Percentiles rank a stretch among this genome's conserved stretches.
phyloP scores from a whole-genome alignment of 148 eudicot genomes.

The Persicaria maculosa region DNA sequence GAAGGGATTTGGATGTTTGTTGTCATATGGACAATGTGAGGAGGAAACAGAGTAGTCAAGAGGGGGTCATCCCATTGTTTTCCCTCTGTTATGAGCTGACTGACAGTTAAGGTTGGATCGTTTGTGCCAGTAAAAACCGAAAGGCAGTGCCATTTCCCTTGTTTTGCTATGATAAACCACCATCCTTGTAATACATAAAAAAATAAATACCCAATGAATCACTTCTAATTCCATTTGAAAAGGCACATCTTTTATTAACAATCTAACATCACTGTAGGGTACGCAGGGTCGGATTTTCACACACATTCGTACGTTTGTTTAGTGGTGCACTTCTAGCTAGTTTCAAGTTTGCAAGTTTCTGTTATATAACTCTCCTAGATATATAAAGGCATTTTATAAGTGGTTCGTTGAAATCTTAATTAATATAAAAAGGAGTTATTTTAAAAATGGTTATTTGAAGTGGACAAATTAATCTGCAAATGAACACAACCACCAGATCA shows the following conservation, averaged over 20 bases:
- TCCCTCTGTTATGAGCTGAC: no score
- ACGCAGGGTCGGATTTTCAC: not conserved
- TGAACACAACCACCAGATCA: slow-evolving; percentile 79
- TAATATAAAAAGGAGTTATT: no score
- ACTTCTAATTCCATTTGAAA: not conserved
- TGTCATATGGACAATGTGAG: no score
- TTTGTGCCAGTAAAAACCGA: no score
- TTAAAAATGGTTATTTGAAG: slow-evolving; percentile 22
- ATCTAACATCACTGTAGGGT: not conserved
- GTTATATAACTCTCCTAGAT: not conserved
- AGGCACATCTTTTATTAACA: no score
- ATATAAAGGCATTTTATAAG: not conserved
- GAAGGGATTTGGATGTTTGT: no score
- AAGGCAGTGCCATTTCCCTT: not conserved
- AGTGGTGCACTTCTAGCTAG: no score
- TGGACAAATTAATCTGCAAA: slow-evolving; percentile 60
- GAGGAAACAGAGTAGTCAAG: no score
- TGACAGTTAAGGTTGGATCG: no score
- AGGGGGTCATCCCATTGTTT: no score
- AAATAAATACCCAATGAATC: not conserved
- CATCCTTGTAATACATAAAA: not conserved
- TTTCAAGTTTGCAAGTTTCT: no score
- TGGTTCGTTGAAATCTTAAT: not conserved
- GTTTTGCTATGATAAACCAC: not conserved
- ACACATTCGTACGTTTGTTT: no score